Percentiles rank a stretch among this genome's conserved stretches.
Evolutionary conservation across 352 stramenopile genomes (phyloP).

Genomic region (Globisporangium lucens): DNA sequence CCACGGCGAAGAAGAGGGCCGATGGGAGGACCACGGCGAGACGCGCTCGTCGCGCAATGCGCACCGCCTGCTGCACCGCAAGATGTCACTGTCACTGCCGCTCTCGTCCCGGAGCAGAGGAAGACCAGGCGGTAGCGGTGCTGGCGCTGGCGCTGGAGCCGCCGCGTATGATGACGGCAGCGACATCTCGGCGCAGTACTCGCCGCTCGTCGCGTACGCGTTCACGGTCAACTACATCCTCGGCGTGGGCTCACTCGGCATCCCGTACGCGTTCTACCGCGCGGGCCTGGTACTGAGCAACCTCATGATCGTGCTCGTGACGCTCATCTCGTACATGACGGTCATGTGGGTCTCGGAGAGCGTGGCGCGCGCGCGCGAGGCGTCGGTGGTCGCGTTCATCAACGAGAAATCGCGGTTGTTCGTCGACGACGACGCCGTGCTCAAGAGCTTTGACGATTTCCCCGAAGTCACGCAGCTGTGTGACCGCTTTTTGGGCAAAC

Average conservation of each 20-base stretch:
- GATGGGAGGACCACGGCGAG: conserved; percentile 69
- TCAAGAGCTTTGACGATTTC: conserved; percentile 50
- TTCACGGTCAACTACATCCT: conserved; percentile 94
- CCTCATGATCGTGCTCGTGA: conserved; percentile 75
- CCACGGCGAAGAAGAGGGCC: conserved; percentile 55
- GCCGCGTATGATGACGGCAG: neutral
- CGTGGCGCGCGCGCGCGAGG: conserved; percentile 50
- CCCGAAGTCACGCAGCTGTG: conserved; percentile 80
- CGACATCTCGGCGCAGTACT: conserved; percentile 40
- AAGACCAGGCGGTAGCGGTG: neutral
- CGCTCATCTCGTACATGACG: conserved; percentile 82
- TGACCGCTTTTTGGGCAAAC: conserved; percentile 58
- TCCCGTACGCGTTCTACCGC: conserved; percentile 86
- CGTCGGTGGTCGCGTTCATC: conserved; percentile 30
- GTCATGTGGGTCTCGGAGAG: conserved; percentile 89
- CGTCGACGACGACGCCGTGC: conserved; percentile 9
- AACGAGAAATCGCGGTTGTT: conserved; percentile 35
- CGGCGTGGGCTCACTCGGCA: conserved; percentile 86
- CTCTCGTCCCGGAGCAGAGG: conserved; percentile 1
- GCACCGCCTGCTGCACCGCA: conserved; percentile 62
- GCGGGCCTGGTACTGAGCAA: conserved; percentile 75
- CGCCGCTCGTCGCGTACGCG: conserved; percentile 74
- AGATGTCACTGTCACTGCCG: conserved; percentile 45
- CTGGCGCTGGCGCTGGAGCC: conserved; percentile 5
- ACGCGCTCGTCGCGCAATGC: conserved; percentile 68